Evolutionary conservation across 805 yeast genomes (phyloP).

Genomic region (Metschnikowia dekortorum): DNA sequence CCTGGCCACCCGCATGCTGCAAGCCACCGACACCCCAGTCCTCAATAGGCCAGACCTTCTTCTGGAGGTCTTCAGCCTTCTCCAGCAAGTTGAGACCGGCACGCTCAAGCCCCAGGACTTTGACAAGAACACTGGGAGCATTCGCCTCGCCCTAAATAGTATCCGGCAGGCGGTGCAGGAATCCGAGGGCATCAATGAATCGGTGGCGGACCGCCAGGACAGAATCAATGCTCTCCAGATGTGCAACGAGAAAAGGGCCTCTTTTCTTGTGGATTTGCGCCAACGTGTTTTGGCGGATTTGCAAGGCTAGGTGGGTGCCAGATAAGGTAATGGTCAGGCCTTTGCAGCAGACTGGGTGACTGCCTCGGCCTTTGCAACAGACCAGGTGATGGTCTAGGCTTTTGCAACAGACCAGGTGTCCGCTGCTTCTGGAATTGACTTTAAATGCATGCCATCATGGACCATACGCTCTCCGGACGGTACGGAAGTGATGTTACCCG

Average conservation of each 20-base stretch:
- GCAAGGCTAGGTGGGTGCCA: neutral
- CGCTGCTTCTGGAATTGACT: no score
- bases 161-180: slow-evolving; percentile 33
- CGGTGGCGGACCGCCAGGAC: slow-evolving; percentile 30
- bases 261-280: slow-evolving; percentile 19
- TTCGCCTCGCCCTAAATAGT: slow-evolving; percentile 37
- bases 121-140: slow-evolving; percentile 42
- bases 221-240: slow-evolving; percentile 30
- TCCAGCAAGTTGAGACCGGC: slow-evolving; percentile 34
- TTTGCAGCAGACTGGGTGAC: no score
- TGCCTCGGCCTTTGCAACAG: no score
- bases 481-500: no score
- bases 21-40: neutral
- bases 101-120: slow-evolving; percentile 37
- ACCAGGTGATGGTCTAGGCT: no score
- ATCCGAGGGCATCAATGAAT: slow-evolving; percentile 43
- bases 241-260: slow-evolving; percentile 25
- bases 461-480: no score
- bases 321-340: no score
- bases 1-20: slow-evolving; percentile 1
- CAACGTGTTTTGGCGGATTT: slow-evolving; percentile 12
- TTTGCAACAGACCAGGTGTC: no score
- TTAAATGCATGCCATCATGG: no score
- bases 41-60: slow-evolving; percentile 23
- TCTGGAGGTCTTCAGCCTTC: slow-evolving; percentile 33